Evolutionary conservation across 2,329 filamentous ascomycete genomes (phyloP).

Genomic region (Aspergillus tamarii): DNA sequence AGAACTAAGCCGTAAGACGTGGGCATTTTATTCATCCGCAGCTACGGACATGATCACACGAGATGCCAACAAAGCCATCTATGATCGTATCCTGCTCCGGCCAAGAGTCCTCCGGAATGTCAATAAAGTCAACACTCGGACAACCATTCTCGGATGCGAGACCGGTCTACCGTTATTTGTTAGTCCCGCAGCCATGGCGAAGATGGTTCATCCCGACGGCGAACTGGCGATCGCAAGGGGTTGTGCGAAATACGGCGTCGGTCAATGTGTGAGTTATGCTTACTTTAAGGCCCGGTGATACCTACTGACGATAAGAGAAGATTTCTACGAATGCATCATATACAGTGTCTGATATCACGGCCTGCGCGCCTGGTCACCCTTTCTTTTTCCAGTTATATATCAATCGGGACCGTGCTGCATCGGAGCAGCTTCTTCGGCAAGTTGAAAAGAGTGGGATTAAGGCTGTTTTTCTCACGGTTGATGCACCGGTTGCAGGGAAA

Average conservation of each 20-base stretch:
- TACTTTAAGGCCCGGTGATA: conserved; percentile 32
- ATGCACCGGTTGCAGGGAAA: conserved; percentile 87
- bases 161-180: conserved; percentile 78
- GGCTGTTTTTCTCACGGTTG: conserved; percentile 82
- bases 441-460: conserved; percentile 75
- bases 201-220: conserved; percentile 78
- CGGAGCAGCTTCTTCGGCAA: conserved; percentile 72
- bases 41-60: conserved; percentile 49
- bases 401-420: conserved; percentile 77
- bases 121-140: conserved; percentile 33
- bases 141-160: conserved; percentile 72
- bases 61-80: conserved; percentile 44
- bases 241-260: conserved; percentile 1
- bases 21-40: conserved; percentile 70
- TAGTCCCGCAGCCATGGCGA: conserved; percentile 82
- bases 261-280: background rate
- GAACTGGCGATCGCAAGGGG: conserved; percentile 71
- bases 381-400: conserved; percentile 98
- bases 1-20: conserved; percentile 87
- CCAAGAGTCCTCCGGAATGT: conserved; percentile 50
- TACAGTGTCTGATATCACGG: conserved; percentile 83
- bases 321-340: conserved; percentile 85
- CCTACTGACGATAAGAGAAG: conserved; percentile 57
- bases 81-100: conserved; percentile 51
- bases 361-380: conserved; percentile 67